These are phyloP conservation scores for Nakataea oryzae DNA, from an alignment of 2,329 filamentous ascomycete genomes.

Conservation along the genomic window DNA sequence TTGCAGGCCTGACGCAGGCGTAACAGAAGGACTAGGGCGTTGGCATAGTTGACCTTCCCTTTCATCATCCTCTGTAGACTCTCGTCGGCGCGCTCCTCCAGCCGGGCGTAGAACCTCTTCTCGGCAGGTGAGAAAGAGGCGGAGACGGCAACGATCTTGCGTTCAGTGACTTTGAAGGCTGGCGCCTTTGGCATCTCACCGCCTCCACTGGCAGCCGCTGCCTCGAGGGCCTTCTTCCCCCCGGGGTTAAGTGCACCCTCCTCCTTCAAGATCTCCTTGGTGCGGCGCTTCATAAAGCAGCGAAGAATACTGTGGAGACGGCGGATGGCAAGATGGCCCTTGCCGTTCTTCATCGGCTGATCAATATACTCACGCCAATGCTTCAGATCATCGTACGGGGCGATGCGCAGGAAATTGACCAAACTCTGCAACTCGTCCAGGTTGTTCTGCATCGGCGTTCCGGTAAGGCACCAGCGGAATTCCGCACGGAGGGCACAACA, in stretches of 20 bases:
- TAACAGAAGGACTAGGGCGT: conserved; percentile 83
- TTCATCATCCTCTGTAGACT: conserved; percentile 85
- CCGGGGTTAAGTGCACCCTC: conserved; percentile 73
- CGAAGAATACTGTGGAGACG: conserved; percentile 76
- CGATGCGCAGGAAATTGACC: conserved; percentile 84
- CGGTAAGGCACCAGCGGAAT: conserved; percentile 92
- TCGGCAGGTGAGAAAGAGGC: conserved; percentile 73
- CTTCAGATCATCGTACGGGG: conserved; percentile 76
- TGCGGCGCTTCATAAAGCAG: conserved; percentile 97
- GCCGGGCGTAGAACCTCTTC: conserved; percentile 71
- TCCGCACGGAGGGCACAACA: conserved; percentile 76
- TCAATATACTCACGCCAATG: conserved; percentile 92
- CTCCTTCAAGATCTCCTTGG: conserved; percentile 90
- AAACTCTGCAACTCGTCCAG: conserved; percentile 91
- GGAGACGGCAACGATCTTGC: conserved; percentile 73
- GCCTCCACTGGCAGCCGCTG: conserved; percentile 28
- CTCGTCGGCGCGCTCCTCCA: conserved; percentile 76
- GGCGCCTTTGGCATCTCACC: conserved; percentile 39
- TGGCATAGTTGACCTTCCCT: conserved; percentile 73
- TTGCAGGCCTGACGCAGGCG: conserved; percentile 90
- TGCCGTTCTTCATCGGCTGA: conserved; percentile 77
- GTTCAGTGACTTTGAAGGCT: conserved; percentile 83
- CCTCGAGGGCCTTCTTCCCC: conserved; percentile 42
- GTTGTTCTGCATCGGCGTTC: conserved; percentile 97
- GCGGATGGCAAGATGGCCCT: conserved; percentile 79